Evolutionary conservation across 2,329 filamentous ascomycete species (phyloP).

Genomic region (Fusarium phyllophilum): DNA sequence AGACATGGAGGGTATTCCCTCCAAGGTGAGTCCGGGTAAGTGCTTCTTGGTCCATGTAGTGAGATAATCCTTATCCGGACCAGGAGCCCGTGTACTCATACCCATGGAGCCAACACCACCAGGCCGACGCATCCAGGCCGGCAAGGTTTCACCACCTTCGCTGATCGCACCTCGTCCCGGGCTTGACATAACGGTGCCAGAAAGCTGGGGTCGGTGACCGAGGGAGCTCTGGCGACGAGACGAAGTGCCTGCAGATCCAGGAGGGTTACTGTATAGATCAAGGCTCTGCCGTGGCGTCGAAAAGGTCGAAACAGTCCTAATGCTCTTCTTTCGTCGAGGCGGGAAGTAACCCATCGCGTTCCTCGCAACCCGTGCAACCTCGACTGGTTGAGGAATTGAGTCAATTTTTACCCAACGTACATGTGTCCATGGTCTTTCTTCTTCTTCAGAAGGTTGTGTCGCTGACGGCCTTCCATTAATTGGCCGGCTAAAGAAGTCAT

Average conservation of each 20-base stretch:
- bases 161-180: conserved; percentile 51
- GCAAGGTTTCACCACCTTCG: conserved; percentile 52
- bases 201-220: conserved; percentile 48
- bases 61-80: conserved; percentile 84
- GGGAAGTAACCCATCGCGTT: conserved; percentile 91
- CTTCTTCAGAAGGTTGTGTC: conserved; percentile 48
- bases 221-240: conserved; percentile 58
- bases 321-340: conserved; percentile 86
- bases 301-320: conserved; percentile 70
- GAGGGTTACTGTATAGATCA: conserved; percentile 62
- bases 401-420: conserved; percentile 90
- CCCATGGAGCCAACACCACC: conserved; percentile 89
- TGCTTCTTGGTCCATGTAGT: conserved; percentile 88
- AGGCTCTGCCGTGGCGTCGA: conserved; percentile 75
- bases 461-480: conserved; percentile 48
- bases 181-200: conserved; percentile 49
- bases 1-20: conserved; percentile 73
- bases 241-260: conserved; percentile 50
- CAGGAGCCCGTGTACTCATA: conserved; percentile 75
- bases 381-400: conserved; percentile 73
- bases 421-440: conserved; percentile 82
- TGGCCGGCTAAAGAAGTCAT: conserved; percentile 55
- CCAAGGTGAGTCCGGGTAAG: conserved; percentile 79
- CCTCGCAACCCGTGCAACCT: conserved; percentile 86
- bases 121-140: conserved; percentile 79